Evolutionary conservation across 805 yeast species (phyloP).

Genomic region (Lipomyces mesembrius): DNA sequence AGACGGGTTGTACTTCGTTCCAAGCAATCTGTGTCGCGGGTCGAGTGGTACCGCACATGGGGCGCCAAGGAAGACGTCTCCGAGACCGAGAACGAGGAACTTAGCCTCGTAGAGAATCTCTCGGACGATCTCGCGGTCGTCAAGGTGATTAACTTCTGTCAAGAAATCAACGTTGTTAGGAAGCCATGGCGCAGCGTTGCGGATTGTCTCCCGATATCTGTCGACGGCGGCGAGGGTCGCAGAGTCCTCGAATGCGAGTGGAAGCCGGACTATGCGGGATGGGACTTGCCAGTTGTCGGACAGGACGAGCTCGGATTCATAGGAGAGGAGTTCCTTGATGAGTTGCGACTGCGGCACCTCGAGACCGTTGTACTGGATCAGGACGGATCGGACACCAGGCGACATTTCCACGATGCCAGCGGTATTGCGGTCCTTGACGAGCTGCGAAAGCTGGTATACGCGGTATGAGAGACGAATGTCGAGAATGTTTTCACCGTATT

Average conservation of each 20-base stretch:
- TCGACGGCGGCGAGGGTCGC: slow-evolving; percentile 86
- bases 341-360: slow-evolving; percentile 64
- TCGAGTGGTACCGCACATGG: slow-evolving; percentile 99
- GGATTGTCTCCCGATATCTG: slow-evolving; percentile 90
- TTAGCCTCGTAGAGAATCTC: slow-evolving; percentile 88
- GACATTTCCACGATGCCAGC: slow-evolving; percentile 92
- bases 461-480: slow-evolving; percentile 85
- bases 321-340: slow-evolving; percentile 66
- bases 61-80: slow-evolving; percentile 97
- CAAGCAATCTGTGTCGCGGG: slow-evolving; percentile 91
- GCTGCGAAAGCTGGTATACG: slow-evolving; percentile 77
- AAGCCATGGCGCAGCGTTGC: slow-evolving; percentile 94
- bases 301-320: slow-evolving; percentile 74
- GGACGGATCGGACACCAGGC: slow-evolving; percentile 93
- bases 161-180: slow-evolving; percentile 97
- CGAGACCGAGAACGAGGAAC: slow-evolving; percentile 90
- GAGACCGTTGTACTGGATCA: slow-evolving; percentile 78
- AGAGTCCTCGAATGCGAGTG: slow-evolving; percentile 95
- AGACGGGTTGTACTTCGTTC: slow-evolving; percentile 94
- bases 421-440: slow-evolving; percentile 67
- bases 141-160: slow-evolving; percentile 81
- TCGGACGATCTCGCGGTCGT: slow-evolving; percentile 69
- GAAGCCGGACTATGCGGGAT: slow-evolving; percentile 80
- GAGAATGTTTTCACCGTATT: slow-evolving; percentile 87
- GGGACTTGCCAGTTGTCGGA: slow-evolving; percentile 84